Evolutionary conservation across 2,329 filamentous ascomycete species (phyloP).

Genomic region (Bipolaris cookei): DNA sequence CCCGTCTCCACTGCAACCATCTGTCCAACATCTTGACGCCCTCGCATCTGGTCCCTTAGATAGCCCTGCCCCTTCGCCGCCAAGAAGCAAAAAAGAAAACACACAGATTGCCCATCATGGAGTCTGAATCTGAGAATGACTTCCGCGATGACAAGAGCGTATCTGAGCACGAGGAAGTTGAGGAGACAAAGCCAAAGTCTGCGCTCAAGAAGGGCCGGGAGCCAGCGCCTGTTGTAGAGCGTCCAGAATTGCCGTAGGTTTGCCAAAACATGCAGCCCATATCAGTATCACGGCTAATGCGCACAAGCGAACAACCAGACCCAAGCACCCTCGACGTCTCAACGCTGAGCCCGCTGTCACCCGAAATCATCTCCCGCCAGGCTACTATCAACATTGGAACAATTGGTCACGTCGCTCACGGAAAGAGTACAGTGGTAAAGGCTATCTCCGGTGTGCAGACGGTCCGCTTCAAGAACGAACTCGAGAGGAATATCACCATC

Average conservation of each 20-base stretch:
- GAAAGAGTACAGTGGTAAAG: slow-evolving; percentile 98
- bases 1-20: slow-evolving; percentile 16
- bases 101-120: slow-evolving; percentile 44
- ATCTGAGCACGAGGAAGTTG: slow-evolving; percentile 76
- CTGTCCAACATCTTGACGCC: slow-evolving; percentile 1
- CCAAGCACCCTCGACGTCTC: slow-evolving; percentile 85
- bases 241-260: slow-evolving; percentile 68
- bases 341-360: slow-evolving; percentile 81
- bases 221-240: slow-evolving; percentile 62
- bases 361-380: slow-evolving; percentile 96
- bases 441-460: slow-evolving; percentile 99
- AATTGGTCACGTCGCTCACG: slow-evolving; percentile 98
- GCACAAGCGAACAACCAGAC: slow-evolving; percentile 77
- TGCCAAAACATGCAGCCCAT: not conserved
- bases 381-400: slow-evolving; percentile 99
- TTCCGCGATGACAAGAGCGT: slow-evolving; percentile 56
- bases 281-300: slow-evolving; percentile 27
- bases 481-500: slow-evolving; percentile 99
- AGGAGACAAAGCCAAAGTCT: slow-evolving; percentile 71
- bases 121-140: slow-evolving; percentile 51
- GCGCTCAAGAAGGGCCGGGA: slow-evolving; percentile 80
- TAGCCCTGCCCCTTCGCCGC: not conserved
- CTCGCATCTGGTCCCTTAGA: not conserved
- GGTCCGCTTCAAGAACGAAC: slow-evolving; percentile 98
- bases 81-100: not conserved